Base-by-base conservation (phyloP, 225 moss, liverwort and hornwort genomes). In the Pseudoscleropodium purum region DNA sequence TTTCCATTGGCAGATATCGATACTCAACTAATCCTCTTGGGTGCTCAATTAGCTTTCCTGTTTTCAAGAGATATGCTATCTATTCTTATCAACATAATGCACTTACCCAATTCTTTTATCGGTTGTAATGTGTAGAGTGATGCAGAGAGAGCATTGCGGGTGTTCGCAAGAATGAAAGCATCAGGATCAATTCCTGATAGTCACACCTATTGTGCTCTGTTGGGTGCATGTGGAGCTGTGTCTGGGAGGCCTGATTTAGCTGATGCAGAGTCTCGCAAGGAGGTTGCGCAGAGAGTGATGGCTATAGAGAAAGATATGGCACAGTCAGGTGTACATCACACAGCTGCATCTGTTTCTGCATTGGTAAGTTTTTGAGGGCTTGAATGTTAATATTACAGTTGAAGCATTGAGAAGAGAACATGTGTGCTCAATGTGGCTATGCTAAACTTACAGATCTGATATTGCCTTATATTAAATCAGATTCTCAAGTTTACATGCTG, bases 261-360 rank as follows among this genome's bases (percentile, higher is more conserved):
- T 84, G 95, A 91, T 92, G 87, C 89, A 78, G 96, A 97, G 96
- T 97, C 97, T 84, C 93, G 91, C 59, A 94, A 94, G 89, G 96
- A 99, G 92, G 95, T 97, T 84, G 94, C 92, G 49, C 96, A 93
- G 92, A 93, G 96, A 91, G 92, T 99, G 69, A 91, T 95, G 89
- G 97, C 97, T 73, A 94, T 99, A 87, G 99, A 99, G 93, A 90
- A 96, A 89, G 97, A 99, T 90, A 99, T 99, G 99, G 96, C 95
- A 54, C 93, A 90, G 76, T 97, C 97, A 77, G 93, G 94, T 81
- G 92, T 99, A 52, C 93, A 91, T 33, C 97, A 99, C 81, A 95
- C 97, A 56, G 89, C 85, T 56, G 93, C 96, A 91, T 96, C 99
- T 68, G 93, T 97, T 69, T 96, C 96, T 89, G 92, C 96, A 39